Evolutionary conservation across 371 early-diverging fungal species (phyloP).

Genomic region (Mortierella polycephala): DNA sequence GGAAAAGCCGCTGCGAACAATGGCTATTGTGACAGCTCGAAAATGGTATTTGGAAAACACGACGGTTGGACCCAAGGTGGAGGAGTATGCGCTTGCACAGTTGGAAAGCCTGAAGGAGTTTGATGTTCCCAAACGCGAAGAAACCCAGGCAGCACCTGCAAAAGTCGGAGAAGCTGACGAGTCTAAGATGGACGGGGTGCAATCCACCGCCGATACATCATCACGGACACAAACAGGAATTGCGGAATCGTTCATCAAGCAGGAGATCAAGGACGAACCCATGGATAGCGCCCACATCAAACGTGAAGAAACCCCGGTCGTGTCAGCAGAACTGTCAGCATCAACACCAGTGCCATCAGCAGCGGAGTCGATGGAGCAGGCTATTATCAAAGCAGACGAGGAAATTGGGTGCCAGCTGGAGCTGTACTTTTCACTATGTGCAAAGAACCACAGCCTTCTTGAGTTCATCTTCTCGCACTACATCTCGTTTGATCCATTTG

Average conservation of each 20-base stretch:
- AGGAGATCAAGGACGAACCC: slow-evolving; percentile 17
- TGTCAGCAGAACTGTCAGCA: slow-evolving; percentile 1
- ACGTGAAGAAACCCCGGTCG: background rate
- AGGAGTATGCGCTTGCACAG: slow-evolving; percentile 40
- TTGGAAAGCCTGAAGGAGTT: slow-evolving; percentile 29
- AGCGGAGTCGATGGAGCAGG: slow-evolving; percentile 8
- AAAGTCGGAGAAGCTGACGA: background rate
- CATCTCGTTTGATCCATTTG: slow-evolving; percentile 48
- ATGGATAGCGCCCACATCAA: background rate
- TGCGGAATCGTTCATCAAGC: slow-evolving; percentile 2
- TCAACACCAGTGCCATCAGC: slow-evolving; percentile 1
- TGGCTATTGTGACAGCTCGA: slow-evolving; percentile 50
- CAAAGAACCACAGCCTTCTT: slow-evolving; percentile 46
- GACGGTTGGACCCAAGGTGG: slow-evolving; percentile 41
- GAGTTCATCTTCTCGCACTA: slow-evolving; percentile 33
- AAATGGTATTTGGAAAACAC: slow-evolving; percentile 52
- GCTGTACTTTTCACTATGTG: slow-evolving; percentile 49
- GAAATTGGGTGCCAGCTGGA: slow-evolving; percentile 40
- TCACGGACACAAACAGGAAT: background rate
- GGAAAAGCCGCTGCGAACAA: slow-evolving; percentile 34
- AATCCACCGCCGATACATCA: background rate
- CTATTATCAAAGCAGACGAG: slow-evolving; percentile 32
- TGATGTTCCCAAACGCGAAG: slow-evolving; percentile 28
- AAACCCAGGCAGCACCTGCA: background rate
- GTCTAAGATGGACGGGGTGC: slow-evolving; percentile 19